Percentiles rank a stretch among this genome's conserved stretches.
These are phyloP conservation scores for Solanum corneliomulleri DNA, from an alignment of 257 asterid species.

Conservation along the genomic window DNA sequence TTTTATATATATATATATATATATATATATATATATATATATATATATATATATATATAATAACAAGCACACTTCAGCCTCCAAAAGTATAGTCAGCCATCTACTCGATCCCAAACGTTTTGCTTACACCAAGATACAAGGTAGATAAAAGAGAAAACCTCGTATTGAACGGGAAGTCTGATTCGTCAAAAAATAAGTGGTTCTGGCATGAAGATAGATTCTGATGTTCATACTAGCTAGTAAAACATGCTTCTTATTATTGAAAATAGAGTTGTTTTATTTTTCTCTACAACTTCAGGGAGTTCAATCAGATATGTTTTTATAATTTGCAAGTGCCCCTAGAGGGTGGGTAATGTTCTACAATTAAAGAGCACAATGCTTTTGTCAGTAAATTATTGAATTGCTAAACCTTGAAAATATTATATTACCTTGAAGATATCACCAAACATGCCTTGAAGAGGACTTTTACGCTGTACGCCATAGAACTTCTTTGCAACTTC, in stretches of 20 bases:
- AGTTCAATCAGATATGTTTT: neutral
- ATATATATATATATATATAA: neutral
- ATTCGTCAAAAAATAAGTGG: neutral
- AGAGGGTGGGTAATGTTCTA: neutral
- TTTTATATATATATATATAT: too few relatives aligned
- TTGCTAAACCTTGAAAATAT: neutral
- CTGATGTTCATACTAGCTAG: neutral
- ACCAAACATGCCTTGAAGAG: slow-evolving; percentile 94
- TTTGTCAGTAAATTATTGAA: neutral
- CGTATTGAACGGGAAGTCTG: neutral
- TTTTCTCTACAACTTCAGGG: neutral
- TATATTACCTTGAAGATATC: slow-evolving; percentile 67
- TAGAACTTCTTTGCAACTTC: slow-evolving; percentile 78
- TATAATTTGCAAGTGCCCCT: neutral
- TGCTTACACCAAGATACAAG: neutral
- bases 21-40: neutral
- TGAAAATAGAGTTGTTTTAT: neutral
- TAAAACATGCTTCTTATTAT: neutral
- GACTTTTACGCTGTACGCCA: slow-evolving; percentile 60
- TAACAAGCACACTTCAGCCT: neutral
- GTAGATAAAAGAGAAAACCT: neutral
- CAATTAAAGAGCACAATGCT: neutral
- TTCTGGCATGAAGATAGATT: neutral
- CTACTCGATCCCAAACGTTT: neutral
- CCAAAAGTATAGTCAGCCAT: neutral